Evolutionary conservation across 2,329 filamentous ascomycete species (phyloP).

Genomic region (Nectriaceae sp.): DNA sequence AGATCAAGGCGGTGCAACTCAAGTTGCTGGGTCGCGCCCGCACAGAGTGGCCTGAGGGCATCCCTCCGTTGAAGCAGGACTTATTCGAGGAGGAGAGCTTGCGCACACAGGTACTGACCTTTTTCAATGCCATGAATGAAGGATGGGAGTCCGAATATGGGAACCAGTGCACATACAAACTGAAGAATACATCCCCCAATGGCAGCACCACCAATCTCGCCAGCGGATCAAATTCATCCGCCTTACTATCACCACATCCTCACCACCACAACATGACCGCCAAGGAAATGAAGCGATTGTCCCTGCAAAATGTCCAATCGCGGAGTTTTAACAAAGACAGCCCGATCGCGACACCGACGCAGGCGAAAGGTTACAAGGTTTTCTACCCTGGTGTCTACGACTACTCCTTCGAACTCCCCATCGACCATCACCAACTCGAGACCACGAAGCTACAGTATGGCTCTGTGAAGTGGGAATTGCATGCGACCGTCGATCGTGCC

Average conservation of each 20-base stretch:
- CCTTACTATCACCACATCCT: constrained; percentile 12
- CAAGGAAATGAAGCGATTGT: constrained; percentile 66
- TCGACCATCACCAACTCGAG: constrained; percentile 86
- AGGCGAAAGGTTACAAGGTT: constrained; percentile 77
- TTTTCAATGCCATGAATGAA: constrained; percentile 79
- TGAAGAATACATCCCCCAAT: constrained; percentile 42
- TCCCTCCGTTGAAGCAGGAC: constrained; percentile 83
- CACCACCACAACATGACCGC: constrained; percentile 34
- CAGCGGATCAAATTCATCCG: no score
- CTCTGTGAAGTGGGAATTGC: constrained; percentile 84
- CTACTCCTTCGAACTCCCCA: constrained; percentile 80
- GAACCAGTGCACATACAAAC: constrained; percentile 60
- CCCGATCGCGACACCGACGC: constrained; percentile 59
- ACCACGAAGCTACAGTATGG: constrained; percentile 87
- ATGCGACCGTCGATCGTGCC: constrained; percentile 80
- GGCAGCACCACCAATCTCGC: constrained; percentile 36
- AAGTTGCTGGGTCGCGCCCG: constrained; percentile 82
- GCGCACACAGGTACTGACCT: constrained; percentile 85
- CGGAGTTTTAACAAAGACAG: constrained; percentile 84
- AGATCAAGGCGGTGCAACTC: constrained; percentile 88
- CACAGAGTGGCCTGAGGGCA: constrained; percentile 96
- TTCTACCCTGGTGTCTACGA: constrained; percentile 74
- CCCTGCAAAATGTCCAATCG: constrained; percentile 77
- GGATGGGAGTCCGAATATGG: constrained; percentile 63
- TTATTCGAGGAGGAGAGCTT: constrained; percentile 82